Conservation (phyloP, 164 flowering plant species). For the Vitis rotundifolia region DNA sequence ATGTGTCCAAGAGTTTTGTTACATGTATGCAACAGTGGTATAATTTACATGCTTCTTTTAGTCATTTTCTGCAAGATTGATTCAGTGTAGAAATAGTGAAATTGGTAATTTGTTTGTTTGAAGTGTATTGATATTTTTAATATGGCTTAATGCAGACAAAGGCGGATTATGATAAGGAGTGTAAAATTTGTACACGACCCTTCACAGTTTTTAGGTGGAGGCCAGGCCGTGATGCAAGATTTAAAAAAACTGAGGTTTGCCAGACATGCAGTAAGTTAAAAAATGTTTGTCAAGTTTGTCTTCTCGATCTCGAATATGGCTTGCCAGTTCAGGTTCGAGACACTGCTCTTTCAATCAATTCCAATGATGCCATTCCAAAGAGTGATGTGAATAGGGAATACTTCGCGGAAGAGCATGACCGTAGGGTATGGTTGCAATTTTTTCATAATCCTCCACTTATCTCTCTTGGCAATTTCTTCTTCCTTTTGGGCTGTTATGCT, state of each 20-base stretch:
- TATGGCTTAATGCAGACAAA: conserved; percentile 50
- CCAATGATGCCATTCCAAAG: conserved; percentile 89
- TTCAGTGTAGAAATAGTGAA: no score
- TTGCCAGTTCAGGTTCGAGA: conserved; percentile 97
- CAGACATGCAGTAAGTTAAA: conserved; percentile 94
- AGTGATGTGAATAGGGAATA: conserved; percentile 97
- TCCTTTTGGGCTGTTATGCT: background rate
- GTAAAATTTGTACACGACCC: conserved; percentile 93
- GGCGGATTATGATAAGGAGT: conserved; percentile 90
- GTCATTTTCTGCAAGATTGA: no score
- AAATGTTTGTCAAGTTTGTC: conserved; percentile 97
- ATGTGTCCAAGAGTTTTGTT: no score
- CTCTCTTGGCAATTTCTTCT: background rate
- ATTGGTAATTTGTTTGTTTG: no score
- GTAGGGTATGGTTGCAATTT: conserved; percentile 56
- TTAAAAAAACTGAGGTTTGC: conserved; percentile 84
- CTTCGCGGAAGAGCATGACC: conserved; percentile 96
- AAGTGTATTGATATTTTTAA: background rate
- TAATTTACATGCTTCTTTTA: no score
- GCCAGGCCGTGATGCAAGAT: conserved; percentile 96
- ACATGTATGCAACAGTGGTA: no score
- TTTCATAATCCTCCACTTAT: background rate
- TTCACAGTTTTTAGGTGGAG: conserved; percentile 98
- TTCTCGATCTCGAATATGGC: conserved; percentile 93
- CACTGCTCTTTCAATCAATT: conserved; percentile 77